These are phyloP conservation scores for Petasospora fabianii DNA, from an alignment of 1,139 yeast species.

Conservation along the genomic window DNA sequence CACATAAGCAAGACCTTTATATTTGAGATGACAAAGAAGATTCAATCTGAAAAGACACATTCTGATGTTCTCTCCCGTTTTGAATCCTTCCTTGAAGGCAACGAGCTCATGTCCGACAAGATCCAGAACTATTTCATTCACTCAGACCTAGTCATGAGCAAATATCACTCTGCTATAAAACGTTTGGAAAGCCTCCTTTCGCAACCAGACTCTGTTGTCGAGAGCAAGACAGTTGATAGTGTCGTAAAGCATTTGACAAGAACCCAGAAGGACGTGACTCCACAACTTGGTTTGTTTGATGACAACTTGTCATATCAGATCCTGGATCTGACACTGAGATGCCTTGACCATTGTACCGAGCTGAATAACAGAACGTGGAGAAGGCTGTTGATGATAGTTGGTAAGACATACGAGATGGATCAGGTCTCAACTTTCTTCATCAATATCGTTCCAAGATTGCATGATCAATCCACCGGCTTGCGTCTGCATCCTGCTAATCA, in stretches of 20 bases:
- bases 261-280: neutral
- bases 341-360: constrained; percentile 7
- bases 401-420: constrained; percentile 9
- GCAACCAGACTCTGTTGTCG: constrained; percentile 4
- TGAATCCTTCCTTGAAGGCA: constrained; percentile 10
- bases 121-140: constrained; percentile 14
- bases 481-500: constrained; percentile 7
- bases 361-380: constrained; percentile 11
- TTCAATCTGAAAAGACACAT: constrained; percentile 2
- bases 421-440: constrained; percentile 4
- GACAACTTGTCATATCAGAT: constrained; percentile 6
- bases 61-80: constrained; percentile 13
- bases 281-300: constrained; percentile 2
- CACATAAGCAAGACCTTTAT: constrained; percentile 12
- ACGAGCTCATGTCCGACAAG: constrained; percentile 9
- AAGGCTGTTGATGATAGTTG: constrained; percentile 4
- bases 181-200: constrained; percentile 9
- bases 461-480: neutral
- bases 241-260: constrained; percentile 6
- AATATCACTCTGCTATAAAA: constrained; percentile 10
- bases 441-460: constrained; percentile 1
- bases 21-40: constrained; percentile 11
- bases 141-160: constrained; percentile 12
- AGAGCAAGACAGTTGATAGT: constrained; percentile 12
- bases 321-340: constrained; percentile 8